Conservation (phyloP, 805 yeast species). For the Cyberlindnera mycetangii region DNA sequence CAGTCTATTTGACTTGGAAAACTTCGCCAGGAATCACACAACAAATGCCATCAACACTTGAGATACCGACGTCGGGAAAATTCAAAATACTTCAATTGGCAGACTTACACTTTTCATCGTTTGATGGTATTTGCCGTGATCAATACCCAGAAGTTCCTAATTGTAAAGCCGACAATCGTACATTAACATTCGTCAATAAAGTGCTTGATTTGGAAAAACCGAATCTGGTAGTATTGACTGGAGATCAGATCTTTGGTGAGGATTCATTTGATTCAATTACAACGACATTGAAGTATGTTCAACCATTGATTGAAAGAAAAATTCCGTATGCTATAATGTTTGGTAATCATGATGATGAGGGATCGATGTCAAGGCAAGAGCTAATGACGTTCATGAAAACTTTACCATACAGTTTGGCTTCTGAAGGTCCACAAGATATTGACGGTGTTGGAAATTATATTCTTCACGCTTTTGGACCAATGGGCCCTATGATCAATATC, state of each 20-base stretch:
- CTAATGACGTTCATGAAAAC: slow-evolving; percentile 52
- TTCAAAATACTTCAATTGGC: slow-evolving; percentile 87
- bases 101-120: slow-evolving; percentile 88
- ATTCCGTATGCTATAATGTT: slow-evolving; percentile 84
- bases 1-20: slow-evolving; percentile 24
- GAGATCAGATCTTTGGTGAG: slow-evolving; percentile 89
- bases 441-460: slow-evolving; percentile 85
- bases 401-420: slow-evolving; percentile 68
- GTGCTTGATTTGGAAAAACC: slow-evolving; percentile 78
- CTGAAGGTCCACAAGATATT: slow-evolving; percentile 60
- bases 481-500: slow-evolving; percentile 50
- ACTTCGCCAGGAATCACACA: slow-evolving; percentile 10
- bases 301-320: slow-evolving; percentile 60
- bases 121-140: slow-evolving; percentile 76
- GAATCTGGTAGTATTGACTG: slow-evolving; percentile 81
- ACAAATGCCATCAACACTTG: slow-evolving; percentile 10
- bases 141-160: slow-evolving; percentile 52
- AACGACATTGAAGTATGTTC: slow-evolving; percentile 70
- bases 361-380: slow-evolving; percentile 56
- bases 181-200: slow-evolving; percentile 54
- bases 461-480: slow-evolving; percentile 40
- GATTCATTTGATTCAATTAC: slow-evolving; percentile 78
- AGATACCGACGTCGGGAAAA: slow-evolving; percentile 39
- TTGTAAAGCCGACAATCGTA: slow-evolving; percentile 68
- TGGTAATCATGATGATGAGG: slow-evolving; percentile 96